Percentiles rank a stretch among this genome's conserved stretches.
phyloP scores from a whole-genome alignment of 257 asterid genomes.

The Scutellaria baicalensis region DNA sequence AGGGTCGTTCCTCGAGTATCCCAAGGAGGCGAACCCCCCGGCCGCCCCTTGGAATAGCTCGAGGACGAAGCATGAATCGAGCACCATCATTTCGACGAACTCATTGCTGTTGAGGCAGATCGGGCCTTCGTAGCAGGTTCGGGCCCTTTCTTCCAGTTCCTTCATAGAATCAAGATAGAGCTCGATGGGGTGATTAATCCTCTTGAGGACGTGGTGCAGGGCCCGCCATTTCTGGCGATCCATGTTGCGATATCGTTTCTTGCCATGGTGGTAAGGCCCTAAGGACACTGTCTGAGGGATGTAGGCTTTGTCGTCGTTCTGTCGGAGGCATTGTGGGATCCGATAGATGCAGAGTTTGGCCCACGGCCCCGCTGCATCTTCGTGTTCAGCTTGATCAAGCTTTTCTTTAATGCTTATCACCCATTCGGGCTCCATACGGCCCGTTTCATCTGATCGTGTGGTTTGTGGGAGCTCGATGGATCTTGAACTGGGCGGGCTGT shows the following conservation, averaged over 20 bases:
- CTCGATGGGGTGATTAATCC: slow-evolving; percentile 44
- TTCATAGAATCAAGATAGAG: slow-evolving; percentile 43
- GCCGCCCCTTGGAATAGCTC: slow-evolving; percentile 75
- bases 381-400: slow-evolving; percentile 54
- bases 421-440: slow-evolving; percentile 47
- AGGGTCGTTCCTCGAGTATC: slow-evolving; percentile 72
- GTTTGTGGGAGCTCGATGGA: slow-evolving; percentile 29
- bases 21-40: slow-evolving; percentile 50
- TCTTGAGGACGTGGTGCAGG: slow-evolving; percentile 42
- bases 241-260: slow-evolving; percentile 50
- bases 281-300: slow-evolving; percentile 69
- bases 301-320: slow-evolving; percentile 63
- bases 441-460: slow-evolving; percentile 12
- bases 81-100: slow-evolving; percentile 76
- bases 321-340: slow-evolving; percentile 59
- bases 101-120: slow-evolving; percentile 54
- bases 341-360: slow-evolving; percentile 57
- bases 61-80: slow-evolving; percentile 63
- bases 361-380: slow-evolving; percentile 59
- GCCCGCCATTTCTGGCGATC: slow-evolving; percentile 88
- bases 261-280: slow-evolving; percentile 78
- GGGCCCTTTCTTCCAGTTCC: slow-evolving; percentile 52
- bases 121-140: slow-evolving; percentile 66
- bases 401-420: slow-evolving; percentile 53
- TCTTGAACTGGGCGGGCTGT: slow-evolving; percentile 27